Evolutionary conservation across 306 rosid genomes (phyloP).

Genomic region (Vicia faba): DNA sequence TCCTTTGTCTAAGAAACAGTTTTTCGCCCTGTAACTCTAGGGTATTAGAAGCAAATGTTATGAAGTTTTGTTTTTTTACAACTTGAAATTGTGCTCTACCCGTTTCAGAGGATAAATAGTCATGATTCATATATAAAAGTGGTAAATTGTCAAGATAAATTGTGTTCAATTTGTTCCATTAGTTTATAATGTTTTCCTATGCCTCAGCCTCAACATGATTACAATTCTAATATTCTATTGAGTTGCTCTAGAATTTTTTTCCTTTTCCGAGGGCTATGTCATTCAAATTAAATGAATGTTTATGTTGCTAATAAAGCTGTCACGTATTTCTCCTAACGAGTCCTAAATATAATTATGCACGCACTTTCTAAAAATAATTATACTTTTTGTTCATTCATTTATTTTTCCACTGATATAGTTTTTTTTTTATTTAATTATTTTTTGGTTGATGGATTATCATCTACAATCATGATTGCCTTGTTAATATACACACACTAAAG

Average conservation of each 20-base stretch:
- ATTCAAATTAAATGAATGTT: not conserved
- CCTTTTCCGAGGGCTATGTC: not conserved
- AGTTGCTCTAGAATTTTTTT: constrained; percentile 12
- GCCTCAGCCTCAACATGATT: constrained; percentile 24
- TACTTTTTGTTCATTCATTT: constrained; percentile 3
- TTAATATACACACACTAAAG: not conserved
- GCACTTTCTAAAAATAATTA: not conserved
- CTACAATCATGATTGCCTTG: not conserved
- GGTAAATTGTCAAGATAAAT: not conserved
- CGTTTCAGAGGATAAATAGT: not conserved
- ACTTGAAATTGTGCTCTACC: constrained; percentile 1
- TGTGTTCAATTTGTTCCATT: not conserved
- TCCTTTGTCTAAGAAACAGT: not conserved
- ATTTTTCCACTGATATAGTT: not conserved
- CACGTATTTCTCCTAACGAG: not conserved
- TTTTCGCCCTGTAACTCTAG: not conserved
- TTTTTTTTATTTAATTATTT: not conserved
- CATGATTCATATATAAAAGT: not conserved
- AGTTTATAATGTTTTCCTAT: not conserved
- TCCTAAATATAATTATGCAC: not conserved
- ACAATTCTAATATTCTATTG: not conserved
- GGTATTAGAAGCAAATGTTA: not conserved
- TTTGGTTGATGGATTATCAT: not conserved
- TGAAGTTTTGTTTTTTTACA: not conserved
- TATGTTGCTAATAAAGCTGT: constrained; percentile 1